A percentile compares a stretch with the other conserved stretches of the same genome.
These are phyloP conservation scores for Vaccinium macrocarpon DNA, from an alignment of 148 eudicot genomes.

Conservation along the genomic window DNA sequence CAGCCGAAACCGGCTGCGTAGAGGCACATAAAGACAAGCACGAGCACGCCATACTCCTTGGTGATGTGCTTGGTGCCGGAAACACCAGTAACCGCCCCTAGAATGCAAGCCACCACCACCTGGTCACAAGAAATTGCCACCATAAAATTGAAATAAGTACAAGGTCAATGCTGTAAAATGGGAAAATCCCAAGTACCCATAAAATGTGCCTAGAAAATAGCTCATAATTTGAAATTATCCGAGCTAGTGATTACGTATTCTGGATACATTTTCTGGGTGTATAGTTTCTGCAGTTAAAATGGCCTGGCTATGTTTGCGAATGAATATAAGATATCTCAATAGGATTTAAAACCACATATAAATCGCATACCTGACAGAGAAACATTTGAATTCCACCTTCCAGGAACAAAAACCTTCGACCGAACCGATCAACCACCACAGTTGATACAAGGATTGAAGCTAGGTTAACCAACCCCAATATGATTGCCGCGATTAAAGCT, in stretches of 20 bases:
- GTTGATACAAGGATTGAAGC: slow-evolving; percentile 43
- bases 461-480: slow-evolving; percentile 38
- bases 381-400: slow-evolving; percentile 55
- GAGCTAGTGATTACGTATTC: too few species aligned
- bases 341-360: neutral
- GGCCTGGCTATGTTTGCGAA: too few species aligned
- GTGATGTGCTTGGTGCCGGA: slow-evolving; percentile 44
- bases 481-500: slow-evolving; percentile 37
- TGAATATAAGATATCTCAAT: too few species aligned
- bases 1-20: slow-evolving; percentile 67
- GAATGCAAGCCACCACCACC: slow-evolving; percentile 41
- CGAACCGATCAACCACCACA: slow-evolving; percentile 39
- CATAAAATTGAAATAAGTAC: neutral
- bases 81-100: slow-evolving; percentile 37
- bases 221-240: too few species aligned
- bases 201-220: too few species aligned
- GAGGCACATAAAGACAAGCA: slow-evolving; percentile 50
- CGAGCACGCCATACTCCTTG: slow-evolving; percentile 29
- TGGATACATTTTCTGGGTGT: too few species aligned
- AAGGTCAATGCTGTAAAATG: neutral
- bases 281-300: too few species aligned
- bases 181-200: too few species aligned
- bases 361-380: slow-evolving; percentile 28
- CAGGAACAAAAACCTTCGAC: slow-evolving; percentile 42
- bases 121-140: slow-evolving; percentile 9